Evolutionary conservation across 306 rosid genomes (phyloP), one percentile per base, ranked within the genome.

Genomic region (Carpinus viminea): DNA sequence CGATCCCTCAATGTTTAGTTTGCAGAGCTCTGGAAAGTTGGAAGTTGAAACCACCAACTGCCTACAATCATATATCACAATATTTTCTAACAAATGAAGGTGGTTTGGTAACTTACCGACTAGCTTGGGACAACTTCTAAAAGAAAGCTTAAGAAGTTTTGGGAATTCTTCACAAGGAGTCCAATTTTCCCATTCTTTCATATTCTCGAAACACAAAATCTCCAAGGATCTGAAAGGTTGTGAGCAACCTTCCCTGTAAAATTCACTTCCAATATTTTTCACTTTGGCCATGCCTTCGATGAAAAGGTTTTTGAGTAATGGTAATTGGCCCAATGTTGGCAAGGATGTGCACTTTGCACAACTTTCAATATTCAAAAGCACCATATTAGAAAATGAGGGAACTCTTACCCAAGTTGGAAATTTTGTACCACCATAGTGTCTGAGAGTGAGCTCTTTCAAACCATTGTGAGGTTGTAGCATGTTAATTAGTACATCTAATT

Each of bases 351-450:
- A 72, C 1, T 18, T 38, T 15, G 11, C 38, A 36, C 75, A 71
- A 50, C 15, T 15, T 50, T 24, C 15, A 24, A 71, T 48, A 1
- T 1, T 28, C 4, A 71, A 4, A 1, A 13, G 0, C 12, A 17
- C 78, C 78, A 75, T 60, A 4, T 46, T 46, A 26, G 47, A 60
- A 43, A 75, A 75, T 26, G 12, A 60, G 41, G 71, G 20, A 46
- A 3, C 10, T 45, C 57, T 56, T 2, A 75, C 4, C 78, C 78
- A 75, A 1, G 71, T 4, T 60, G 78, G 64, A 60, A 75, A 60
- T 7, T 60, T 1, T 0, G 1, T 1, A 43, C 78, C 59, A 0
- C 5, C 70, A 46, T 75, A 75, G 1, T 68, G 24, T 0, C 0
- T 8, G 3, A 47, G 3, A 47, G 13, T 47, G 12, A 47, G 51